phyloP scores from a whole-genome alignment of 345 rosid species.

The Lagerstroemia speciosa region DNA sequence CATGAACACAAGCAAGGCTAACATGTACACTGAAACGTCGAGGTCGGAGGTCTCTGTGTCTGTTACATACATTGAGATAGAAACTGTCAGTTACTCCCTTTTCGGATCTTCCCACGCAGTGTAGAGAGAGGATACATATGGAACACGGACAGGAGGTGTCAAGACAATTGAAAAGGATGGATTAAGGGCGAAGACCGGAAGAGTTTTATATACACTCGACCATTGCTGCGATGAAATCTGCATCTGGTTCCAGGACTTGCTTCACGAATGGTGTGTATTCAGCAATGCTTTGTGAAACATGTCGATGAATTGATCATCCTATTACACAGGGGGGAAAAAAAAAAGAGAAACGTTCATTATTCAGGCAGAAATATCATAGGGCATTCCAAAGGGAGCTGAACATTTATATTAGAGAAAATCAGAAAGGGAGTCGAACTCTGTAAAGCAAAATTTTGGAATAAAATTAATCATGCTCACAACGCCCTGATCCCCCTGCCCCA shows the following conservation, averaged over 20 bases:
- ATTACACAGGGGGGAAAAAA: constrained; percentile 8
- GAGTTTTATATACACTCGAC: background rate
- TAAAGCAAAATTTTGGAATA: background rate
- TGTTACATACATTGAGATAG: background rate
- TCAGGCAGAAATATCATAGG: background rate
- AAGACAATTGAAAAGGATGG: background rate
- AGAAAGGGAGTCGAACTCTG: background rate
- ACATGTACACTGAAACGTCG: background rate
- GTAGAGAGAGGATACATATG: background rate
- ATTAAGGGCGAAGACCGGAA: background rate
- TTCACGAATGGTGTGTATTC: constrained; percentile 43
- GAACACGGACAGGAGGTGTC: background rate
- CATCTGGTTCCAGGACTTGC: background rate
- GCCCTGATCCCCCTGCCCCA: too few species aligned
- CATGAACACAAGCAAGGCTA: background rate
- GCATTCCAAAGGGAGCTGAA: background rate
- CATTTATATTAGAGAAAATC: too few species aligned
- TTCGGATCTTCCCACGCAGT: background rate
- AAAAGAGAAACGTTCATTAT: background rate
- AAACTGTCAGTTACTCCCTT: background rate
- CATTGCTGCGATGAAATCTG: background rate
- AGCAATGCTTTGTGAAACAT: constrained; percentile 48
- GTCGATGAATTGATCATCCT: constrained; percentile 66
- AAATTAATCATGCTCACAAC: too few species aligned
- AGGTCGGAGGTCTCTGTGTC: background rate